These are phyloP conservation scores for Blastobotrys muscicola DNA, from an alignment of 805 yeast species.

Conservation along the genomic window DNA sequence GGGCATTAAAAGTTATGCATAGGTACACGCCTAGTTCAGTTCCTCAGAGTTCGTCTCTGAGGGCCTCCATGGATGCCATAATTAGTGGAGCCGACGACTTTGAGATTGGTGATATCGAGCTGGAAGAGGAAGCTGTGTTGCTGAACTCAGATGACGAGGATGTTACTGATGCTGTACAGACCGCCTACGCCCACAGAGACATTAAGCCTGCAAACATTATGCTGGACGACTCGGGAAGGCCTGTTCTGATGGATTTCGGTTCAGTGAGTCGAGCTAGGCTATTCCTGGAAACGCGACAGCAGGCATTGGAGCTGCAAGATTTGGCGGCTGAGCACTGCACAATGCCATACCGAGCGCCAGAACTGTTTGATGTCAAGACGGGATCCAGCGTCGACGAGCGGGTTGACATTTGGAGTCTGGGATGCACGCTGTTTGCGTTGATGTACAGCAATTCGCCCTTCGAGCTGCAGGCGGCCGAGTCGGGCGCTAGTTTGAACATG, in stretches of 20 bases:
- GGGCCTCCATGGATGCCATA: too few relatives aligned
- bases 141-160: conserved; percentile 7
- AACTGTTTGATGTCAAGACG: conserved; percentile 65
- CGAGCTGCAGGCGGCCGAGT: conserved; percentile 68
- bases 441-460: conserved; percentile 80
- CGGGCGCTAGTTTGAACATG: conserved; percentile 72
- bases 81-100: conserved; percentile 13
- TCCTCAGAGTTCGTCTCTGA: too few relatives aligned
- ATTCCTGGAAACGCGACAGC: conserved; percentile 46
- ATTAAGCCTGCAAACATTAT: conserved; percentile 84
- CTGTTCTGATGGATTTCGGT: conserved; percentile 79
- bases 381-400: conserved; percentile 58
- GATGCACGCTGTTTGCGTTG: conserved; percentile 70
- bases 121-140: conserved; percentile 14
- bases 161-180: conserved; percentile 36
- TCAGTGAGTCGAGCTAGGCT: conserved; percentile 60
- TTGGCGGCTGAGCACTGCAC: conserved; percentile 79
- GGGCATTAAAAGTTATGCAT: conserved; percentile 74
- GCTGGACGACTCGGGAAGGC: conserved; percentile 66
- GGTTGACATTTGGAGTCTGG: conserved; percentile 87
- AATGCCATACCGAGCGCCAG: conserved; percentile 84
- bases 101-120: conserved; percentile 20
- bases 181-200: conserved; percentile 76
- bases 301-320: conserved; percentile 71
- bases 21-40: conserved; percentile 20